Conservation (phyloP, 306 rosid genomes). For the Rubus idaeus region DNA sequence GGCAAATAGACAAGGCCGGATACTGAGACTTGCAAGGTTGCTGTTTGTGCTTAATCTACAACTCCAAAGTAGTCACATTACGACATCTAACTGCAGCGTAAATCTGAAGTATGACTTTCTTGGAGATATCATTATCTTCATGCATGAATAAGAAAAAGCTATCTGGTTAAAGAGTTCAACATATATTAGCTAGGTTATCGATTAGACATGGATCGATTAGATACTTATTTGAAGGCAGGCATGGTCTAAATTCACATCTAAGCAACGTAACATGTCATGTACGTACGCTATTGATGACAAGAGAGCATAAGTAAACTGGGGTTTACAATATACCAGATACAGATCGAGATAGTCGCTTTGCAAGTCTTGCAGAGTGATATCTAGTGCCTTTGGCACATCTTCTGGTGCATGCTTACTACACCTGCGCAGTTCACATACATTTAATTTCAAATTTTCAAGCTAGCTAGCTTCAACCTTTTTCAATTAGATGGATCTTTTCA, state of each 20-base stretch:
- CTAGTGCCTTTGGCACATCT: conserved; percentile 67
- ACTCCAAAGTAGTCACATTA: too few relatives aligned
- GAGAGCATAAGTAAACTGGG: background rate
- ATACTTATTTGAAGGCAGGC: background rate
- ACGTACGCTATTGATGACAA: background rate
- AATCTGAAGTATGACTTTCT: too few relatives aligned
- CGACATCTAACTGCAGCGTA: too few relatives aligned
- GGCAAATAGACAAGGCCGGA: background rate
- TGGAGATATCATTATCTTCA: too few relatives aligned
- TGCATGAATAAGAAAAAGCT: background rate
- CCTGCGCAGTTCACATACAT: conserved; percentile 35
- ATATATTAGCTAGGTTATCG: background rate
- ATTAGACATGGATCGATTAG: background rate
- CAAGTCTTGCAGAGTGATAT: conserved; percentile 52
- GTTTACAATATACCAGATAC: conserved; percentile 41
- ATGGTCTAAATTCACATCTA: background rate
- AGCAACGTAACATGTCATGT: background rate
- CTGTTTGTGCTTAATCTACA: background rate
- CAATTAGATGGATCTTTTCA: background rate
- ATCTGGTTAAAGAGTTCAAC: background rate
- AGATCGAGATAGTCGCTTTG: conserved; percentile 78
- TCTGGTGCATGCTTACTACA: conserved; percentile 64
- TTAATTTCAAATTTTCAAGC: background rate
- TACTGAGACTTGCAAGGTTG: background rate
- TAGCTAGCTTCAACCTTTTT: background rate